phyloP scores from a whole-genome alignment of 495 filamentous ascomycete species.

The Tuber indicum region DNA sequence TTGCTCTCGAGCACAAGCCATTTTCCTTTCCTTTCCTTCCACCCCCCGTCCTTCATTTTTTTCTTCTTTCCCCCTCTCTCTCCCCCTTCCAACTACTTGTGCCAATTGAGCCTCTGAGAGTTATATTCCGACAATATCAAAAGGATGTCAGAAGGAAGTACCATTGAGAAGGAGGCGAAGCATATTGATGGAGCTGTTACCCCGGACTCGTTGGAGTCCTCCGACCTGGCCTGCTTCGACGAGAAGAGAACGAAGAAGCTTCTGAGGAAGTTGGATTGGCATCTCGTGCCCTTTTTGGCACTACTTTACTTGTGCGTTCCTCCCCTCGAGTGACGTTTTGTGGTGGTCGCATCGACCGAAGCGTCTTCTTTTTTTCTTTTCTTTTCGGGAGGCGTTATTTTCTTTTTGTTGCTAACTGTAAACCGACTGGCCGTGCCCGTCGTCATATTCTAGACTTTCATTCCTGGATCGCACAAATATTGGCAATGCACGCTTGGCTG shows the following conservation, averaged over 20 bases:
- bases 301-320: slow-evolving; percentile 48
- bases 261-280: slow-evolving; percentile 49
- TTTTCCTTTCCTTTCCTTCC: neutral
- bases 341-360: slow-evolving; percentile 13
- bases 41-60: neutral
- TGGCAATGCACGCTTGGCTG: slow-evolving; percentile 65
- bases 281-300: slow-evolving; percentile 51
- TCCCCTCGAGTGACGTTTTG: slow-evolving; percentile 13
- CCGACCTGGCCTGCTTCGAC: slow-evolving; percentile 32
- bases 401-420: slow-evolving; percentile 11
- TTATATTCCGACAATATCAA: neutral
- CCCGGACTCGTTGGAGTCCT: slow-evolving; percentile 29
- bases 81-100: neutral
- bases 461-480: slow-evolving; percentile 61
- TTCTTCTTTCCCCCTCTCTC: neutral
- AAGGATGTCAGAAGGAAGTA: slow-evolving; percentile 3
- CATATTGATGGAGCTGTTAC: slow-evolving; percentile 19
- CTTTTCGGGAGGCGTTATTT: slow-evolving; percentile 31
- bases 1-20: slow-evolving; percentile 1
- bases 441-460: slow-evolving; percentile 41
- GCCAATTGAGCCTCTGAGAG: neutral
- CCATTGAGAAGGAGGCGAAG: slow-evolving; percentile 4
- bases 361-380: neutral
- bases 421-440: slow-evolving; percentile 16
- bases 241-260: slow-evolving; percentile 44